A percentile compares a stretch with the other conserved stretches of the same genome.
phyloP scores from a whole-genome alignment of 1,284 basidiomycete genomes.

The Irpex sp. region DNA sequence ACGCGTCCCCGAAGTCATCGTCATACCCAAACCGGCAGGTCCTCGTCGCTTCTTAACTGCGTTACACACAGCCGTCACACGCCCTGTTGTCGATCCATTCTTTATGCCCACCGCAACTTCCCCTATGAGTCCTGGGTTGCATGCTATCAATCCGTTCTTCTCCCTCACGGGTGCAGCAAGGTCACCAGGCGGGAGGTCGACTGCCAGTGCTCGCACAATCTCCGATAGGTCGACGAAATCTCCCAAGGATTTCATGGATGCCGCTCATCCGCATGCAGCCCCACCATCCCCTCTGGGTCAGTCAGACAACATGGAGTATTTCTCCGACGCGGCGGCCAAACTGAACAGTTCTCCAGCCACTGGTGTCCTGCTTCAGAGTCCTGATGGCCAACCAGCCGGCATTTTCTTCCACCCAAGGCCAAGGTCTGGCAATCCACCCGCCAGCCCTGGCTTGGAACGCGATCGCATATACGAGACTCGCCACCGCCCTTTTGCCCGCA shows the following conservation, averaged over 20 bases:
- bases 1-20: conserved; percentile 77
- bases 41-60: conserved; percentile 88
- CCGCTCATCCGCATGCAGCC: conserved; percentile 34
- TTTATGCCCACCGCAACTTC: conserved; percentile 92
- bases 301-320: conserved; percentile 84
- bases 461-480: conserved; percentile 3
- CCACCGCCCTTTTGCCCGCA: conserved; percentile 5
- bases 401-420: conserved; percentile 90
- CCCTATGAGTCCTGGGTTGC: conserved; percentile 66
- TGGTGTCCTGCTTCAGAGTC: conserved; percentile 88
- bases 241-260: conserved; percentile 39
- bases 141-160: conserved; percentile 41
- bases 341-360: conserved; percentile 77
- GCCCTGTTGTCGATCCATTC: conserved; percentile 83
- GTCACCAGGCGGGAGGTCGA: conserved; percentile 39
- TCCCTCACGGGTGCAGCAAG: conserved; percentile 32
- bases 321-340: conserved; percentile 71
- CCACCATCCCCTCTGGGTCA: conserved; percentile 73
- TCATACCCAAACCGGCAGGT: conserved; percentile 93
- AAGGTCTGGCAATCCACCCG: conserved; percentile 26
- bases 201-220: conserved; percentile 47
- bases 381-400: conserved; percentile 89
- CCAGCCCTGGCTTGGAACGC: conserved; percentile 16
- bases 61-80: conserved; percentile 81
- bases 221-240: conserved; percentile 61